Evolutionary conservation across 495 filamentous ascomycete species (phyloP).

Genomic region (Aspergillus carlsbadensis): DNA sequence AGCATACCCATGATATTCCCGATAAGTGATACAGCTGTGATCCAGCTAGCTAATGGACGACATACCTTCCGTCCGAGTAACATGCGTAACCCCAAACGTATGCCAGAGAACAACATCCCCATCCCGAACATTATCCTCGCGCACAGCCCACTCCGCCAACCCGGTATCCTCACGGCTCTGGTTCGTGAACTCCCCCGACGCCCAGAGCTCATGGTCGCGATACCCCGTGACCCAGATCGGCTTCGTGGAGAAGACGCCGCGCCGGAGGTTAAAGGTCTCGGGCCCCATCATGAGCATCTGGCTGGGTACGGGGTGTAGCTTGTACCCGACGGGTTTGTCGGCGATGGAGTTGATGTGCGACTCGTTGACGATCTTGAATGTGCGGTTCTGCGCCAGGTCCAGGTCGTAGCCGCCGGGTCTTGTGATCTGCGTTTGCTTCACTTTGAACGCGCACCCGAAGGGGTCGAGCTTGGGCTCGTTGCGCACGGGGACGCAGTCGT

Average conservation of each 20-base stretch:
- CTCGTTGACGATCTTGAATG: constrained; percentile 83
- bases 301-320: constrained; percentile 66
- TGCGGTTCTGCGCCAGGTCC: constrained; percentile 59
- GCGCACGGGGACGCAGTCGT: constrained; percentile 72
- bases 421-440: constrained; percentile 53
- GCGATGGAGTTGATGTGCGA: constrained; percentile 66
- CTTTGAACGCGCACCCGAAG: constrained; percentile 65
- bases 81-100: constrained; percentile 62
- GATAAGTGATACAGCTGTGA: too few relatives aligned
- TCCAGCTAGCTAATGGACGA: too few relatives aligned
- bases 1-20: too few relatives aligned
- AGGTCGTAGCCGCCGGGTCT: constrained; percentile 59
- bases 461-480: constrained; percentile 72
- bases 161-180: constrained; percentile 63
- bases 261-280: constrained; percentile 64
- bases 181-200: constrained; percentile 81
- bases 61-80: constrained; percentile 59
- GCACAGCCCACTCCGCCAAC: constrained; percentile 27
- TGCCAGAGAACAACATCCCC: constrained; percentile 50
- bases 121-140: constrained; percentile 36
- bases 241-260: constrained; percentile 76
- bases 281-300: constrained; percentile 77
- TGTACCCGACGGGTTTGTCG: constrained; percentile 73
- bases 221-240: constrained; percentile 80
- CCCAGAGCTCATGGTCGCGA: constrained; percentile 72